Base-by-base conservation (phyloP, 176 grass and related monocot genomes). In the Oryza officinalis region DNA sequence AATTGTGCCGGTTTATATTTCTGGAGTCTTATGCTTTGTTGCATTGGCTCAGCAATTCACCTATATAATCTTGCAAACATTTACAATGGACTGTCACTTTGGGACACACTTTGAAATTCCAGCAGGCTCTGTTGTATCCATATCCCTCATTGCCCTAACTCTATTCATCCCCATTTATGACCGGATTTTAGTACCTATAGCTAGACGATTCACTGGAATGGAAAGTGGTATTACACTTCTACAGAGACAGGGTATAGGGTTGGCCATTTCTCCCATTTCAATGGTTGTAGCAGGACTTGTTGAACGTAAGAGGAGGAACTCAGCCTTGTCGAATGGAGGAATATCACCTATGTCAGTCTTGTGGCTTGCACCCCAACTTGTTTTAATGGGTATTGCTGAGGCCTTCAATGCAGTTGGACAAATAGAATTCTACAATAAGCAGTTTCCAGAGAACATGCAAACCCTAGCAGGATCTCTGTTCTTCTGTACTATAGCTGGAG, bases 401-500 rank as follows among this genome's bases (percentile, higher is more conserved):
- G 88, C 87, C 52, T 90, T 98, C 81, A 88, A 83, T 11, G 83
- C 83, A 69, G 87, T 98, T 61, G 92, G 91, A 60, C 93, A 95
- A 81, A 90, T 95, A 25, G 87, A 98, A 72, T 90, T 98, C 72
- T 95, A 95, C 70, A 98, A 98, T 65, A 87, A 82, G 74, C 89
- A 95, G 86, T 93, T 98, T 59, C 96, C 91, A 13, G 91, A 98
- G 23, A 91, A 95, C 66, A 93, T 95, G 91, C 87, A 87, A 72
- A 66, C 96, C 25, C 20, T 93, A 71, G 93, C 87, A 54, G 88
- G 83, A 73, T 85, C 93, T 3, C 77, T 98, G 50, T 93, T 91
- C 50, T 92, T 83, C 67, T 83, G 63, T 54, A 80, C 75, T 68
- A 20, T 88, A 65, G 87, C 91, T 26, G 83, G 75, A 64, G 84